Percentiles rank a stretch among this genome's conserved stretches.
phyloP scores from a whole-genome alignment of 192 early-diverging fungal genomes.

The Funneliformis geosporum region DNA sequence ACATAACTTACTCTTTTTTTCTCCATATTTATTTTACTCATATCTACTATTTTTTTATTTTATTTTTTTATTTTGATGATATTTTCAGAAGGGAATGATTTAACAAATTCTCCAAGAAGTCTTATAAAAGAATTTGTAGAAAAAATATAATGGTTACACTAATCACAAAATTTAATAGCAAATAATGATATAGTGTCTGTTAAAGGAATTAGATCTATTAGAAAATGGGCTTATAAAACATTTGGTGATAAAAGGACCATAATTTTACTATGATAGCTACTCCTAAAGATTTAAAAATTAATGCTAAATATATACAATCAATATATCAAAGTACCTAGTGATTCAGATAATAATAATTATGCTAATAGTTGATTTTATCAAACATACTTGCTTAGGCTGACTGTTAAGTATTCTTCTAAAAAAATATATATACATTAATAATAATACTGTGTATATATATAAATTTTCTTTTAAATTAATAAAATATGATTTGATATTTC shows the following conservation, averaged over 20 bases:
- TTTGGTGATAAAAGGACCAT: conserved; percentile 97
- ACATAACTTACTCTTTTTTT: too few relatives aligned
- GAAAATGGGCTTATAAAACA: conserved; percentile 97
- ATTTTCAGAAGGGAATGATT: conserved; percentile 68
- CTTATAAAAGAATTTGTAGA: conserved; percentile 75
- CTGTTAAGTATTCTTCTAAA: conserved; percentile 65
- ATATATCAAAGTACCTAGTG: conserved; percentile 97
- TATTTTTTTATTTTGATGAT: background rate
- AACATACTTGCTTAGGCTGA: conserved; percentile 97
- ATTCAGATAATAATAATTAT: conserved; percentile 98
- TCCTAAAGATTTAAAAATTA: conserved; percentile 94
- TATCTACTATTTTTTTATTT: too few relatives aligned
- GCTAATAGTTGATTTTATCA: conserved; percentile 98
- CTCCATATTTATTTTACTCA: background rate
- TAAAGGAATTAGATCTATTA: conserved; percentile 97
- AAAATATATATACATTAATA: too few relatives aligned
- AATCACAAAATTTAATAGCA: conserved; percentile 92
- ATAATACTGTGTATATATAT: too few relatives aligned
- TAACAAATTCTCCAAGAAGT: conserved; percentile 62
- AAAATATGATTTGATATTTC: background rate
- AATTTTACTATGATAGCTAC: conserved; percentile 98
- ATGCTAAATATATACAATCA: conserved; percentile 99
- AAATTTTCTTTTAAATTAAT: background rate
- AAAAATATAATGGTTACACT: conserved; percentile 76
- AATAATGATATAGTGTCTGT: conserved; percentile 99